Evolutionary conservation across 768 basidiomycete genomes (phyloP).

Genomic region (Leccinum subtestaceum): DNA sequence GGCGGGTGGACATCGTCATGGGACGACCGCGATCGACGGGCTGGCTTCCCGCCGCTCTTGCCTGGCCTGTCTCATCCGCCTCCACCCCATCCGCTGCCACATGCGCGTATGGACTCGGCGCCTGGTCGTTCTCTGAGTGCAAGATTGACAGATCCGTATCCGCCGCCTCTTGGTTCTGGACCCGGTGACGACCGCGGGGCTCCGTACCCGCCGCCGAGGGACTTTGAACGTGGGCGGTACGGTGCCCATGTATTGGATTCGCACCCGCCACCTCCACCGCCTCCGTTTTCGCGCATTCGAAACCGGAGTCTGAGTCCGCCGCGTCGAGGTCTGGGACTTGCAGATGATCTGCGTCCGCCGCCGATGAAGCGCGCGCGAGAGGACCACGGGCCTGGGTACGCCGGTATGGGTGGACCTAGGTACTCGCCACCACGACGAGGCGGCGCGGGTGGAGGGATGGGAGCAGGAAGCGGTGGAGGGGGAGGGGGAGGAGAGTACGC

Average conservation of each 20-base stretch:
- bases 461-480: not conserved
- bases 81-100: slow-evolving; percentile 3
- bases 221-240: slow-evolving; percentile 32
- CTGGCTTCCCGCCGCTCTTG: slow-evolving; percentile 18
- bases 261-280: slow-evolving; percentile 9
- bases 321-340: slow-evolving; percentile 27
- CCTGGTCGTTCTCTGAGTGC: slow-evolving; percentile 28
- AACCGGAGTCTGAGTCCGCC: slow-evolving; percentile 43
- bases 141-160: slow-evolving; percentile 29
- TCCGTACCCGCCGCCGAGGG: slow-evolving; percentile 23
- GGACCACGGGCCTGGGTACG: slow-evolving; percentile 33
- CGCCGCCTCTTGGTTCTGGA: not conserved
- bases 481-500: slow-evolving; percentile 18
- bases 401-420: not conserved
- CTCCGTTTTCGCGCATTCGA: slow-evolving; percentile 40
- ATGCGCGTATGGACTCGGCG: slow-evolving; percentile 15
- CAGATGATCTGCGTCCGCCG: slow-evolving; percentile 44
- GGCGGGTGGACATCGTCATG: slow-evolving; percentile 23
- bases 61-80: slow-evolving; percentile 1
- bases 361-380: slow-evolving; percentile 46
- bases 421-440: slow-evolving; percentile 35
- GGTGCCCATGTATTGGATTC: slow-evolving; percentile 14
- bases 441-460: not conserved
- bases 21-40: slow-evolving; percentile 42
- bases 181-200: slow-evolving; percentile 19